Evolutionary conservation across 306 rosid genomes (phyloP).

Genomic region (Rosa multiflora): DNA sequence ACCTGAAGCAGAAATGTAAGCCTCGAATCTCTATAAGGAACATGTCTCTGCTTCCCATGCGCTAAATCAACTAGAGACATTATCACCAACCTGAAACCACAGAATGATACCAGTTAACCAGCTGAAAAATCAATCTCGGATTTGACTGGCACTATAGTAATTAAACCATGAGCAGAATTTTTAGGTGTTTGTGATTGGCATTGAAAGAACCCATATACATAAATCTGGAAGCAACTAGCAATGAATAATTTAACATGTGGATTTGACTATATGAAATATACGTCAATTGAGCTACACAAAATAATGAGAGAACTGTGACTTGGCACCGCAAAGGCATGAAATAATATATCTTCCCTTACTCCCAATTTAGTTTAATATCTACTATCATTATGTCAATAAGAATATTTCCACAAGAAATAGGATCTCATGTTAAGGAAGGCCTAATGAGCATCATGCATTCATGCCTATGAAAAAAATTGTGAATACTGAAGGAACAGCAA

Average conservation of each 20-base stretch:
- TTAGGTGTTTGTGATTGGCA: neutral
- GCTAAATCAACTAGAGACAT: constrained; percentile 94
- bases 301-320: neutral
- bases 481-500: neutral
- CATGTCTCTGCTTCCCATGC: constrained; percentile 94
- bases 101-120: constrained; percentile 31
- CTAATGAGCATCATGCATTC: neutral
- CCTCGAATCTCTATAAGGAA: constrained; percentile 96
- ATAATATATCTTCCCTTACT: neutral
- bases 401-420: neutral
- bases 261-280: neutral
- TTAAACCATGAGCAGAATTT: neutral
- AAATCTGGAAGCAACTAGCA: neutral
- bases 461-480: neutral
- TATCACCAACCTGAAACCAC: constrained; percentile 76
- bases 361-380: neutral
- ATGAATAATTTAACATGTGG: neutral
- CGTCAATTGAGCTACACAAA: neutral
- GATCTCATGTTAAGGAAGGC: neutral
- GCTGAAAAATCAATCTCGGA: constrained; percentile 6
- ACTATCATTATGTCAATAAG: neutral
- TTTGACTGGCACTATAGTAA: neutral
- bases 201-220: neutral
- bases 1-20: constrained; percentile 99
- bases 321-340: neutral